Evolutionary conservation across 75 land plant genomes (phyloP).

Genomic region (Ceratopteris richardii): DNA sequence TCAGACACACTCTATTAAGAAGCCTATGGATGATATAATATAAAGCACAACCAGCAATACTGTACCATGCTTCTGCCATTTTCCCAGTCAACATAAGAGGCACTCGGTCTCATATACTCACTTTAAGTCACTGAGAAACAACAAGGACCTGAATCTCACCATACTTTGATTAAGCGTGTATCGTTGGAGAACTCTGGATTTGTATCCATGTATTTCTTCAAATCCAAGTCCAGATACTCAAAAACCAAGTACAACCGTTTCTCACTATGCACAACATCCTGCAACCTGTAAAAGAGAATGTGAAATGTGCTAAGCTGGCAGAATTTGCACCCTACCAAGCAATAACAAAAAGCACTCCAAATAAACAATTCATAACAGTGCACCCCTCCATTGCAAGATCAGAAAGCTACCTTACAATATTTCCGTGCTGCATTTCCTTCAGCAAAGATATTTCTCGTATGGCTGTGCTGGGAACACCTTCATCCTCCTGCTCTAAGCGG

Average conservation of each 20-base stretch:
- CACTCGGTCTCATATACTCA: too few relatives aligned
- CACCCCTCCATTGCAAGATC: too few relatives aligned
- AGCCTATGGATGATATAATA: background rate
- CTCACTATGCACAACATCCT: conserved; percentile 97
- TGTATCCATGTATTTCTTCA: conserved; percentile 97
- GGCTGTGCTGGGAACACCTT: conserved; percentile 93
- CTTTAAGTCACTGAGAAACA: too few relatives aligned
- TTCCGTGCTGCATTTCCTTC: conserved; percentile 90
- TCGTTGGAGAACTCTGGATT: conserved; percentile 80
- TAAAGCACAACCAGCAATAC: background rate
- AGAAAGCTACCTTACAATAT: conserved; percentile 69
- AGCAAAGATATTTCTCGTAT: conserved; percentile 79
- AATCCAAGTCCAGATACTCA: conserved; percentile 90
- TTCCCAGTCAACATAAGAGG: too few relatives aligned
- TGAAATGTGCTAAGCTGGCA: background rate
- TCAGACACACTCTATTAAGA: background rate
- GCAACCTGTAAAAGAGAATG: conserved; percentile 52
- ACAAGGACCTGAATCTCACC: conserved; percentile 21
- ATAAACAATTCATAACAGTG: too few relatives aligned
- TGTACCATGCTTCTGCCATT: too few relatives aligned
- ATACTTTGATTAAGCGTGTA: conserved; percentile 75
- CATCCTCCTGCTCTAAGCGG: conserved; percentile 85
- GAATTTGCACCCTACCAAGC: too few relatives aligned
- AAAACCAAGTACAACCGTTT: conserved; percentile 84
- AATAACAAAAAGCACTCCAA: too few relatives aligned